These are phyloP conservation scores for Geotrichum macrosporum DNA, from an alignment of 1,139 yeast species.

Conservation along the genomic window DNA sequence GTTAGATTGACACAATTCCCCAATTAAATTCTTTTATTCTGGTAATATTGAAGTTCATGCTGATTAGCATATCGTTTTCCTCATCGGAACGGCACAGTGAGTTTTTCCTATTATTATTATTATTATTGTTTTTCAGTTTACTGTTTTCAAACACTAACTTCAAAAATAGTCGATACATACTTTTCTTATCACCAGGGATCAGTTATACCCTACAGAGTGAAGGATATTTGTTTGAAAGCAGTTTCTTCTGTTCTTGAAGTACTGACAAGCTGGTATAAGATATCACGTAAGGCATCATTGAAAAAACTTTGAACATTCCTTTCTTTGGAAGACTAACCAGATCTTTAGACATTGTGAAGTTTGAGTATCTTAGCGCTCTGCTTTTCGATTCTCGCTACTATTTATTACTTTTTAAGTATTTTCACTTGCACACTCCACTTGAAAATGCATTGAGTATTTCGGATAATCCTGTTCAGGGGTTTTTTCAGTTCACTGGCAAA, in stretches of 20 bases:
- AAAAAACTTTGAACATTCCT: no score
- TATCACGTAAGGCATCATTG: no score
- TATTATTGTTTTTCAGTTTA: no score
- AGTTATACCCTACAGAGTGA: slow-evolving; percentile 45
- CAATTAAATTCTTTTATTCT: slow-evolving; percentile 58
- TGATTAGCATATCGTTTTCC: slow-evolving; percentile 39
- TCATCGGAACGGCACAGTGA: slow-evolving; percentile 20
- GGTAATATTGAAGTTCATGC: slow-evolving; percentile 60
- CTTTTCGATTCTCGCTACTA: slow-evolving; percentile 70
- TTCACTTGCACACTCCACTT: slow-evolving; percentile 38
- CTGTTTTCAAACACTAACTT: no score
- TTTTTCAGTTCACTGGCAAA: slow-evolving; percentile 45
- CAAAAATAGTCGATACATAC: slow-evolving; percentile 24
- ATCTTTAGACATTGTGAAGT: no score
- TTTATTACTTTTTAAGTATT: slow-evolving; percentile 42
- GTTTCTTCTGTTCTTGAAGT: slow-evolving; percentile 52
- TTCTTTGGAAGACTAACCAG: no score
- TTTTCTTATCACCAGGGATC: slow-evolving; percentile 12
- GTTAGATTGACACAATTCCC: slow-evolving; percentile 52
- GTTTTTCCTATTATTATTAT: no score
- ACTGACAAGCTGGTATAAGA: slow-evolving; percentile 72
- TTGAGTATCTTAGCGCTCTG: slow-evolving; percentile 66
- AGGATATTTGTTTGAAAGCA: slow-evolving; percentile 63
- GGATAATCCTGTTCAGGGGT: slow-evolving; percentile 41
- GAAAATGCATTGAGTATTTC: slow-evolving; percentile 36